Base-by-base conservation (phyloP, 2,329 filamentous ascomycete species). In the Phaeosphaeria sp. region DNA sequence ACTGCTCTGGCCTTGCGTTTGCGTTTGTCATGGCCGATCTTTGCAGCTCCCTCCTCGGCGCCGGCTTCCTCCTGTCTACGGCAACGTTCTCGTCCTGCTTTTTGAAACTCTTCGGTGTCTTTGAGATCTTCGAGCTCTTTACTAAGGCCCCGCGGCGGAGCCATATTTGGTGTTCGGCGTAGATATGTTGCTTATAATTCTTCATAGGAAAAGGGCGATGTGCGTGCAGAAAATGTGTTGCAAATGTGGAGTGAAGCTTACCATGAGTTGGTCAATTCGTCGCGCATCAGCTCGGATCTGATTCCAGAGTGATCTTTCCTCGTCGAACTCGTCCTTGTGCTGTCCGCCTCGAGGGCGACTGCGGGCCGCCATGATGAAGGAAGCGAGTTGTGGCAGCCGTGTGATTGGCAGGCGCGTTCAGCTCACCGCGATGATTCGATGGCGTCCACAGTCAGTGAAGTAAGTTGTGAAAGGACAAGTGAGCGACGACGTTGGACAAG, bases 231-330 rank as follows among this genome's bases (percentile, higher is more conserved):
- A 45, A 49, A 27, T 21, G 17, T 11, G 22, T 33, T 27, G 17
- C 30, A 36, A 25, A 8, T 30, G 44, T 20, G 49, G 45, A 22
- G 40, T 43, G 21, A 25, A 51, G 49, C 80, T 74, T 78, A 83
- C 81, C 68, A 81, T 78, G 65, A 82, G 77, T 40, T 66, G 69
- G 56, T 83, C 81, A 25, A 82, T 78, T 46, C 79, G 74, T 49
- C 77, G 79, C 6, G 77, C 80, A 61, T 81, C 79, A 43, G 75
- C 73, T 51, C 76, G 76, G 56, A 84, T 81, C 57, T 79, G 76
- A 52, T 78, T 80, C 82, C 82, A 84, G 53, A 84, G 68, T 17
- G 79, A 74, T 30, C 80, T 74, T 67, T 83, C 81, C 67, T 83
- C 81, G 53, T 83, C 81, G 45, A 81, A 77, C 58, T 83, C 81